phyloP scores from a whole-genome alignment of 495 filamentous ascomycete species.

The Aspergillus nidulans region DNA sequence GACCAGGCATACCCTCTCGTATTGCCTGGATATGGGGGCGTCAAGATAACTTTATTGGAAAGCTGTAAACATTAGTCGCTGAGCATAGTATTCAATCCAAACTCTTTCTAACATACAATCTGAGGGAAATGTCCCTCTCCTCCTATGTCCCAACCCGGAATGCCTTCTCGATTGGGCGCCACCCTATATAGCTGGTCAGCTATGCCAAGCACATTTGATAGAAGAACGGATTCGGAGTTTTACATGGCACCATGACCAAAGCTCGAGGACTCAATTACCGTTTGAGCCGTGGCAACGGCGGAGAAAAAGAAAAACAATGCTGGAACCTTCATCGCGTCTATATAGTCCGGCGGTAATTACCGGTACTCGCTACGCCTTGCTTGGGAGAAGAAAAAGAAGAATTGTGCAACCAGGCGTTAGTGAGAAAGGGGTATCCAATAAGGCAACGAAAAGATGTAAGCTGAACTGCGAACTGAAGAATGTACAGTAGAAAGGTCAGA shows the following conservation, averaged over 20 bases:
- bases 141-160: constrained; percentile 63
- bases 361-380: not conserved
- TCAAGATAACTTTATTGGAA: constrained; percentile 88
- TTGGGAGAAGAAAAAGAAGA: not conserved
- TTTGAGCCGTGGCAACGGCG: constrained; percentile 55
- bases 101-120: constrained; percentile 36
- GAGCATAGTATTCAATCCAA: not conserved
- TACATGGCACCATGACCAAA: constrained; percentile 72
- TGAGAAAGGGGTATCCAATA: not conserved
- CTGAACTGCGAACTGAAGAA: not conserved
- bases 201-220: not conserved
- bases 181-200: constrained; percentile 41
- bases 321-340: constrained; percentile 36
- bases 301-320: constrained; percentile 45
- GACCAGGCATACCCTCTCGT: constrained; percentile 79
- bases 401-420: not conserved
- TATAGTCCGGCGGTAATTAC: not conserved
- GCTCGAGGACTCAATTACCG: constrained; percentile 61
- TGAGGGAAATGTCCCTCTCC: constrained; percentile 69
- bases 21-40: constrained; percentile 83
- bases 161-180: constrained; percentile 49
- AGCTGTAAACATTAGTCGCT: constrained; percentile 41
- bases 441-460: not conserved
- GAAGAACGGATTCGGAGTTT: not conserved
- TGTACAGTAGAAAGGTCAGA: not conserved